Conservation (phyloP, 163 green algal genomes). For the Scenedesmus sp. region DNA sequence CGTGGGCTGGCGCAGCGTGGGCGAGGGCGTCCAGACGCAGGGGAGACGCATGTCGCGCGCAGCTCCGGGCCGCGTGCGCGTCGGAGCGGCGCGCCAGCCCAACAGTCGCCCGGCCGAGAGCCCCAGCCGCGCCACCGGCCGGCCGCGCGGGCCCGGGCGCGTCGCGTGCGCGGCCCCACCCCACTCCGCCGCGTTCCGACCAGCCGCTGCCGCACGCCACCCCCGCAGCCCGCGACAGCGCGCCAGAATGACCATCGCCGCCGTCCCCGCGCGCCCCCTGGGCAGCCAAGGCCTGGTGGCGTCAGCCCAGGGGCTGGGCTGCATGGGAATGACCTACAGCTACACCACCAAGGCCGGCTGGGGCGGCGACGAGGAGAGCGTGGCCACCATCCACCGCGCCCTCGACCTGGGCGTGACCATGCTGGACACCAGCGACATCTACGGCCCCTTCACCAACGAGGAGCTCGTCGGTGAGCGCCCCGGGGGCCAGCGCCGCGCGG, state of each 20-base stretch:
- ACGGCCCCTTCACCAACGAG: slow-evolving; percentile 63
- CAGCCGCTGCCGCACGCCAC: too few relatives aligned
- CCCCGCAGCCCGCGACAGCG: neutral
- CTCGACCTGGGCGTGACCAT: slow-evolving; percentile 39
- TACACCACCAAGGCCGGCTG: slow-evolving; percentile 30
- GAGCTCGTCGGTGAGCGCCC: slow-evolving; percentile 44
- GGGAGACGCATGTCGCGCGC: too few relatives aligned
- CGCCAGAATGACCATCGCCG: slow-evolving; percentile 30
- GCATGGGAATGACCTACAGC: slow-evolving; percentile 47
- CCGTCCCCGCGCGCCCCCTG: slow-evolving; percentile 6
- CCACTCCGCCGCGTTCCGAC: too few relatives aligned
- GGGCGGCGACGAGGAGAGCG: slow-evolving; percentile 24
- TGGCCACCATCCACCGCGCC: slow-evolving; percentile 28
- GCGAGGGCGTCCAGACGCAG: too few relatives aligned
- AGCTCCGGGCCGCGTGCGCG: too few relatives aligned
- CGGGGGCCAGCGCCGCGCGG: neutral
- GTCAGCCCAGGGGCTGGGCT: slow-evolving; percentile 35
- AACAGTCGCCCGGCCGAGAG: too few relatives aligned
- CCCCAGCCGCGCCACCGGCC: too few relatives aligned
- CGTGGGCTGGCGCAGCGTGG: too few relatives aligned
- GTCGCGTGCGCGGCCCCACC: too few relatives aligned
- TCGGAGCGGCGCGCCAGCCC: too few relatives aligned
- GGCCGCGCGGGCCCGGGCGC: too few relatives aligned
- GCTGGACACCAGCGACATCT: slow-evolving; percentile 54
- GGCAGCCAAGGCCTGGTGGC: slow-evolving; percentile 37